Conservation (phyloP, 805 yeast species). For the Pichia thaimueangensis region DNA sequence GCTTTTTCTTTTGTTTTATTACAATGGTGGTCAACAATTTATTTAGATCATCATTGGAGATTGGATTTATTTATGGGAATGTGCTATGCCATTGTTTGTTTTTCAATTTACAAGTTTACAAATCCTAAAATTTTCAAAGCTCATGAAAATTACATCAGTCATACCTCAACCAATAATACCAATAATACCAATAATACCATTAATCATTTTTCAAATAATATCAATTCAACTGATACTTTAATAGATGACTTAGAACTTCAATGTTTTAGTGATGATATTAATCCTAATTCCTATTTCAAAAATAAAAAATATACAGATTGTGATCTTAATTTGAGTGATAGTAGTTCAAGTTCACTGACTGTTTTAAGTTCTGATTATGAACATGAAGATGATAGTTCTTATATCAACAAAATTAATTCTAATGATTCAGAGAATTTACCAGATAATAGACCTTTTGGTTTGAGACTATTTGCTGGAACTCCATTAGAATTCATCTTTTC, state of each 20-base stretch:
- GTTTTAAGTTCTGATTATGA: background rate
- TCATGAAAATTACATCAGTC: background rate
- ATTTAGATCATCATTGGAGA: constrained; percentile 68
- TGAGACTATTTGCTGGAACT: background rate
- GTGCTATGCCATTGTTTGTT: constrained; percentile 42
- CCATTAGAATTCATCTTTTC: background rate
- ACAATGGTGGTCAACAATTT: constrained; percentile 75
- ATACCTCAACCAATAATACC: background rate
- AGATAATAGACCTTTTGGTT: background rate
- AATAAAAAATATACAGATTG: background rate
- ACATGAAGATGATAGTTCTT: background rate
- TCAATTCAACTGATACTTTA: background rate
- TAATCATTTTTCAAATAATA: background rate
- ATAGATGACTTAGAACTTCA: constrained; percentile 1
- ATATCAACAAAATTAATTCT: background rate
- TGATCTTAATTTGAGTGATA: background rate
- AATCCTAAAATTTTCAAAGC: background rate
- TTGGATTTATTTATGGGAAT: constrained; percentile 54
- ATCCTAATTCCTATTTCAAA: background rate
- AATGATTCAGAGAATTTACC: background rate
- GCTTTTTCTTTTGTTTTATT: constrained; percentile 40
- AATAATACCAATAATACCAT: background rate
- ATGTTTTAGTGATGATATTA: background rate
- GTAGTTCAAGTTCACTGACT: background rate
- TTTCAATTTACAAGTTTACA: constrained; percentile 30